A percentile compares a stretch with the other conserved stretches of the same genome.
phyloP scores from a whole-genome alignment of 805 yeast species.

The Diddensiella transvaalensis region DNA sequence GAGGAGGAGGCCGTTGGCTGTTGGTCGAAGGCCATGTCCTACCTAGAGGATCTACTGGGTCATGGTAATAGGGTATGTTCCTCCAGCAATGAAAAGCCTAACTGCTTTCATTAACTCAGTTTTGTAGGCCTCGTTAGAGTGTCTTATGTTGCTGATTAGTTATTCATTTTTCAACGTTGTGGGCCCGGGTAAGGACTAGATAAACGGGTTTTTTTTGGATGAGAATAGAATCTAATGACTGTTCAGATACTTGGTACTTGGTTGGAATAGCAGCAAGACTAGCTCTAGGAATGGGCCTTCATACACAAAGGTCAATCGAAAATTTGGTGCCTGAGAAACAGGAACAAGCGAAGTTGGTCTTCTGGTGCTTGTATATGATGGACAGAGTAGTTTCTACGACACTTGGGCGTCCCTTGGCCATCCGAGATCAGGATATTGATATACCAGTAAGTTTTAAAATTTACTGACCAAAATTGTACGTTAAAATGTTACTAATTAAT shows the following conservation, averaged over 20 bases:
- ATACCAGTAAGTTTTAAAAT: constrained; percentile 5
- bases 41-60: constrained; percentile 38
- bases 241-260: constrained; percentile 51
- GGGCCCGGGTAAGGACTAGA: constrained; percentile 32
- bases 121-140: constrained; percentile 36
- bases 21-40: constrained; percentile 41
- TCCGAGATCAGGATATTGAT: constrained; percentile 50
- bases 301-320: constrained; percentile 31
- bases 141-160: constrained; percentile 44
- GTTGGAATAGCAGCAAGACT: constrained; percentile 47
- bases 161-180: constrained; percentile 50
- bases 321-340: constrained; percentile 18
- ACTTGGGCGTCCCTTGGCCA: constrained; percentile 46
- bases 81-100: no score
- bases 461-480: background rate
- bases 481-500: background rate
- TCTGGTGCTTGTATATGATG: constrained; percentile 28
- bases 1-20: constrained; percentile 38
- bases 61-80: constrained; percentile 34
- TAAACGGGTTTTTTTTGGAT: no score
- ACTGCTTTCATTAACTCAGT: no score
- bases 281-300: constrained; percentile 44
- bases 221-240: no score
- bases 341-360: constrained; percentile 25
- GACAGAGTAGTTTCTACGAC: constrained; percentile 44